Evolutionary conservation across 805 yeast species (phyloP), one percentile per base, ranked within the genome.

Genomic region (Metschnikowia shivogae): DNA sequence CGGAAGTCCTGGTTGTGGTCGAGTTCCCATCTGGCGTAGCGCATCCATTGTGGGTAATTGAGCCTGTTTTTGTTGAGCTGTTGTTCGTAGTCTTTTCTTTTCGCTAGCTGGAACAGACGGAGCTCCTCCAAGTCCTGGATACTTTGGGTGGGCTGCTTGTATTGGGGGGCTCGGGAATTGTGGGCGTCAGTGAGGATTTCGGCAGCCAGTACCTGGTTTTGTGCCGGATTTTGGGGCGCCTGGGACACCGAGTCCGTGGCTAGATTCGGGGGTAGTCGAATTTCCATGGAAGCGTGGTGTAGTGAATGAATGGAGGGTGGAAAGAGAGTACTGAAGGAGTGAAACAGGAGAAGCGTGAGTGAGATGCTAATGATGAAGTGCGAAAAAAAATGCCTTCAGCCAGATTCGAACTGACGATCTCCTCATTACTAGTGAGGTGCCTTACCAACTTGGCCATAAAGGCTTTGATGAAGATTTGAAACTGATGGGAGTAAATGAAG

Each of bases 21-120:
- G 4, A 82, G 62, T 63, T 92, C 99, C 78, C 89, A 88, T 47
- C 77, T 78, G 0, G 97, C 98, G 62, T 92, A 93, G 45, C 97
- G 72, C 60, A 88, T 74, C 97, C 98, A 93, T 60, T 89, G 96
- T 1, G 88, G 84, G 57, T 78, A 73, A 57, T 89, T 89, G 30
- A 84, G 76, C 47, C 96, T 69, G 60, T 92, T 92, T 53, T 93
- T 76, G 54, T 93, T 80, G 43, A 93, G 66, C n/a, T 90, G 95
- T 53, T 82, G 82, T 64, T 93, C 98, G 60, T 73, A 92, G 53
- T 87, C 96, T 29, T 77, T 75, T 48, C 99, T 70, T 54, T 86
- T 88, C 22, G 89, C 70, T 22, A 84, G 74, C 60, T 89, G 97
- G 47, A 67, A 75, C 52, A 88, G 92, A 37, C 76, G 73, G 13